Percentiles rank a stretch among this genome's conserved stretches.
Evolutionary conservation across 495 filamentous ascomycete genomes (phyloP).

Genomic region (Glarea lozoyensis): DNA sequence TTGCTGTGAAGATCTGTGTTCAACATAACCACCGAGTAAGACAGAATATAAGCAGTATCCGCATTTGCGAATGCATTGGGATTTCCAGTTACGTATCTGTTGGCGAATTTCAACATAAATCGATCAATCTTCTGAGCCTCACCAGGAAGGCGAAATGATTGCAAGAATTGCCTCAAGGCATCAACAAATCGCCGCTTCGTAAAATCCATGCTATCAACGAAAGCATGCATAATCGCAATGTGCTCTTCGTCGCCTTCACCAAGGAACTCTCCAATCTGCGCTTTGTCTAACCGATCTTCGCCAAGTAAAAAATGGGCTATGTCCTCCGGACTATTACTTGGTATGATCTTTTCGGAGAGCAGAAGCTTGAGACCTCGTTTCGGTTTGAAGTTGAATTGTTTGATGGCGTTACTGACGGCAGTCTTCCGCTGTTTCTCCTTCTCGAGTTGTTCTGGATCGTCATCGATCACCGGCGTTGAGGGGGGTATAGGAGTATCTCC

Average conservation of each 20-base stretch:
- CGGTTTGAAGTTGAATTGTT: conserved; percentile 96
- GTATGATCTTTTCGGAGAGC: conserved; percentile 77
- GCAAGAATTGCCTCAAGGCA: conserved; percentile 80
- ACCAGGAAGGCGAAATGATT: conserved; percentile 89
- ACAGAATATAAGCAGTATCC: conserved; percentile 91
- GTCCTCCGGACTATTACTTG: conserved; percentile 62
- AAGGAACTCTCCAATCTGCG: conserved; percentile 86
- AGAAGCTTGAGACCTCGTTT: conserved; percentile 86
- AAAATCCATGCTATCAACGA: conserved; percentile 94
- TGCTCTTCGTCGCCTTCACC: conserved; percentile 89
- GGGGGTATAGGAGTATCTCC: conserved; percentile 53
- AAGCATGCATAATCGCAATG: conserved; percentile 96
- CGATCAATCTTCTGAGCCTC: conserved; percentile 99
- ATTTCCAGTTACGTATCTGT: conserved; percentile 88
- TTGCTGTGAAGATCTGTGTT: conserved; percentile 93
- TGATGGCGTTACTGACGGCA: conserved; percentile 76
- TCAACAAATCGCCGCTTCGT: conserved; percentile 89
- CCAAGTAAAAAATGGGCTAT: conserved; percentile 76
- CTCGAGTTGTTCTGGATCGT: conserved; percentile 86
- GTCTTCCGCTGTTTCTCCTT: conserved; percentile 92
- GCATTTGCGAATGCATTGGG: conserved; percentile 97
- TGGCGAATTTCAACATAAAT: conserved; percentile 98
- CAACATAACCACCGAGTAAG: conserved; percentile 93
- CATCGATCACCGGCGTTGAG: conserved; percentile 69
- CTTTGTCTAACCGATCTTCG: conserved; percentile 75